Percentiles rank a stretch among this genome's conserved stretches.
These are phyloP conservation scores for Boletus sp. DNA, from an alignment of 1,284 basidiomycete genomes.

Conservation along the genomic window DNA sequence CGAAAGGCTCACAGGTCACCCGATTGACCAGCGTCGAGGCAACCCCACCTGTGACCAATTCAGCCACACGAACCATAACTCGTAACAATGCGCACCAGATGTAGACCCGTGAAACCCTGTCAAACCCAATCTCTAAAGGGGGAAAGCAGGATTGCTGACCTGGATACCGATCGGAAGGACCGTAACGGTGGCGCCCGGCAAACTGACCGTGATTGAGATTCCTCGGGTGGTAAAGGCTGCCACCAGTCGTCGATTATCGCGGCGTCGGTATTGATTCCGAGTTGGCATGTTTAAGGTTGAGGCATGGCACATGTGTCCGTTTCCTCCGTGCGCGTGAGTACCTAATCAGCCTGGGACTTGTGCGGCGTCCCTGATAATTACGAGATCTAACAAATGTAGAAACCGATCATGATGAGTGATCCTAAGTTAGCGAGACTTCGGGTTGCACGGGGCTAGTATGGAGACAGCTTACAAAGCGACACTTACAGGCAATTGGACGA, in stretches of 20 bases:
- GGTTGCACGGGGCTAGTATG: conserved; percentile 11
- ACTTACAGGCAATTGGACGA: conserved; percentile 8
- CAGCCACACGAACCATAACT: conserved; percentile 9
- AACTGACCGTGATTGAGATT: conserved; percentile 16
- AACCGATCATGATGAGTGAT: conserved; percentile 22
- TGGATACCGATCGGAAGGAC: conserved; percentile 22
- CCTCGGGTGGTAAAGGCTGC: conserved; percentile 9
- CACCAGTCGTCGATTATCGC: conserved; percentile 22
- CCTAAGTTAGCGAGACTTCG: conserved; percentile 18
- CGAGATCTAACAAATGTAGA: conserved; percentile 23
- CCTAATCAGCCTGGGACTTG: conserved; percentile 21
- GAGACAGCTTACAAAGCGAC: conserved; percentile 15
- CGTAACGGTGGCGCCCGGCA: conserved; percentile 28
- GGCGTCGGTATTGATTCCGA: conserved; percentile 25
- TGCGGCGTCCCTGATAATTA: conserved; percentile 26
- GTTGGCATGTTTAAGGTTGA: conserved; percentile 26
- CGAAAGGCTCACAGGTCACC: conserved; percentile 15
- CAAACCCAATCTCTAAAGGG: conserved; percentile 13
- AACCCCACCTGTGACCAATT: conserved; percentile 18
- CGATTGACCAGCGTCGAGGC: conserved; percentile 22
- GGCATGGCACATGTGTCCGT: conserved; percentile 18
- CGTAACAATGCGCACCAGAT: conserved; percentile 20
- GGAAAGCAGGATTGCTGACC: conserved; percentile 12
- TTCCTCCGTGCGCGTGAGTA: conserved; percentile 18
- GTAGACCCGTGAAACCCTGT: conserved; percentile 21